These are phyloP conservation scores for Vigna mungo DNA, from an alignment of 306 rosid genomes.

Conservation along the genomic window DNA sequence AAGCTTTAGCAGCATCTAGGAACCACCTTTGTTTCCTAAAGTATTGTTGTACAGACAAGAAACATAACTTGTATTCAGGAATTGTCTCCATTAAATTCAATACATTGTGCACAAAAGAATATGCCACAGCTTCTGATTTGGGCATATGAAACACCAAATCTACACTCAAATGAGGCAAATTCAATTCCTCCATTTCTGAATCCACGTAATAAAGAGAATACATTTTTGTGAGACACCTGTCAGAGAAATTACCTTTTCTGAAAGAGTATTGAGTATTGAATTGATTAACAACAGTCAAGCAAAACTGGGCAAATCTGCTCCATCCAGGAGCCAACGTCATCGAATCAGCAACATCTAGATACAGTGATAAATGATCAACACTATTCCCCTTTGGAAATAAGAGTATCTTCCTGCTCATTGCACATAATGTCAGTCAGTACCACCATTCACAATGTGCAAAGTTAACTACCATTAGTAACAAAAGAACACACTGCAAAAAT, in stretches of 20 bases:
- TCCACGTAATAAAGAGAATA: background rate
- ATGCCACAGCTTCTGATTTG: background rate
- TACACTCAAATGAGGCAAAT: background rate
- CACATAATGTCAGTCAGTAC: background rate
- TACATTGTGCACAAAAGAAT: background rate
- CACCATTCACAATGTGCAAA: background rate
- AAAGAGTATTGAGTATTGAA: background rate
- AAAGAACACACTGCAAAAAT: background rate
- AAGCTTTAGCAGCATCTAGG: background rate
- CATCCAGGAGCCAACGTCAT: background rate
- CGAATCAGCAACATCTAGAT: constrained; percentile 25
- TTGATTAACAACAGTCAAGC: constrained; percentile 20
- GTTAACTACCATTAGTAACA: background rate
- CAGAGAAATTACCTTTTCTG: constrained; percentile 20
- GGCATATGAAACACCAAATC: constrained; percentile 5
- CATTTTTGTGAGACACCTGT: background rate
- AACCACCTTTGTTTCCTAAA: background rate
- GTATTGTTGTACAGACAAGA: background rate
- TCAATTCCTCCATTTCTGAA: background rate
- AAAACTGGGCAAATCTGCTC: constrained; percentile 20
- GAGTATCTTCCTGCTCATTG: constrained; percentile 2
- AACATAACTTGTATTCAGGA: background rate
- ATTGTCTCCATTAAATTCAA: background rate
- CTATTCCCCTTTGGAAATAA: constrained; percentile 23
- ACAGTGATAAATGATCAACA: constrained; percentile 14